Base-by-base conservation (phyloP, 208 protist genomes). In the Wallacemonas rigidus region DNA sequence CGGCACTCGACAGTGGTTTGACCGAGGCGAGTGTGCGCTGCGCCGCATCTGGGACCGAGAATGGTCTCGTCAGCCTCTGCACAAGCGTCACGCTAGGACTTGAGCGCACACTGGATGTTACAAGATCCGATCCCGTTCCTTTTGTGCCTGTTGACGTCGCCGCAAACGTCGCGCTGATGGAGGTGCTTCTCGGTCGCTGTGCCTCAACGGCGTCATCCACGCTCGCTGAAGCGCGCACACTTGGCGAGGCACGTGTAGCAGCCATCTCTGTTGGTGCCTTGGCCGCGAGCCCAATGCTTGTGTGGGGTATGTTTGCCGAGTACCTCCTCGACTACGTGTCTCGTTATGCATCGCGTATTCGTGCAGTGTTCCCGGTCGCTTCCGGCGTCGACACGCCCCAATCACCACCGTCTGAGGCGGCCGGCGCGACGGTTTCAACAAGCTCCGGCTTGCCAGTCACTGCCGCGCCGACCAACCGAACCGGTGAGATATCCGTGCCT, bases 221-320 rank as follows among this genome's bases (percentile, higher is more conserved):
- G 17, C n/a, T 51, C 14, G 7, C 9, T 3, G 41, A 8, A 5
- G 60, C 60, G 12, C 60, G 60, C 7, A 14, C 9, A 17, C 3
- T 65, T 3, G 60, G 60, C 4, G 12, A 51, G 60, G 36, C 60
- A 8, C 26, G n/a, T 14, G 60, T 65, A 4, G 60, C 41, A 4
- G 5, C 60, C 5, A 8, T 65, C 3, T 65, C 60, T 8, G 50
- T 65, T 35, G 60, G 60, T 36, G 53, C 6, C 14, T 12, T n/a
- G 6, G 40, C 12, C 5, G 3, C 40, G 12, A 51, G 43, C 12
- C 41, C 8, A 38, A 68, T 71, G 17, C 65, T 93, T 50, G 86
- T 94, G 39, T 96, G 91, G 91, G 89, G 85, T 38, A 94, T 92
- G 87, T 26, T 93, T 38, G 73, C 74, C 1, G 82, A 93, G 72